A percentile compares a stretch with the other conserved stretches of the same genome.
phyloP scores from a whole-genome alignment of 2,329 filamentous ascomycete species.

The Zymoseptoria ardabiliae region DNA sequence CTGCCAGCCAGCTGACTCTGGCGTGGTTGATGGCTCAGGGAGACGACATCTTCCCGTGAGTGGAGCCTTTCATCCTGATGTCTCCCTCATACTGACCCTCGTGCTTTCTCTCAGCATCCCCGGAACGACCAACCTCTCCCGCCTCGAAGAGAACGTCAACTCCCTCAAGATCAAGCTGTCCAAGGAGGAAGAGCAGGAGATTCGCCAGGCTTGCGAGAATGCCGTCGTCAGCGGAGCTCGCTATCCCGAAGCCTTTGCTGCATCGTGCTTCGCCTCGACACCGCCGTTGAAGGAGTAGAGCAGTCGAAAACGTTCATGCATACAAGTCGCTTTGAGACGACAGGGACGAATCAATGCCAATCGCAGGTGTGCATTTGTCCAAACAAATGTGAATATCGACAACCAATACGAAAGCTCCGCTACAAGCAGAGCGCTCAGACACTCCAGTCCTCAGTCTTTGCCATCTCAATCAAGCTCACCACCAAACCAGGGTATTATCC shows the following conservation, averaged over 20 bases:
- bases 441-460: neutral
- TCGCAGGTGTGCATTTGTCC: too few relatives aligned
- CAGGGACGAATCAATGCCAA: too few relatives aligned
- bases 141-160: slow-evolving; percentile 41
- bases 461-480: neutral
- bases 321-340: too few relatives aligned
- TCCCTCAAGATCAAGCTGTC: slow-evolving; percentile 30
- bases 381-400: too few relatives aligned
- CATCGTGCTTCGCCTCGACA: slow-evolving; percentile 34
- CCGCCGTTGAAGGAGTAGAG: slow-evolving; percentile 20
- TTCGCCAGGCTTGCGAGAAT: slow-evolving; percentile 29
- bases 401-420: too few relatives aligned
- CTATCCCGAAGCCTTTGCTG: slow-evolving; percentile 34
- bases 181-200: slow-evolving; percentile 32
- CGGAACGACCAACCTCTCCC: slow-evolving; percentile 43
- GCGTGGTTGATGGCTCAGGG: slow-evolving; percentile 56
- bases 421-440: neutral
- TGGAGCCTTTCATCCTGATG: slow-evolving; percentile 35
- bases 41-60: slow-evolving; percentile 48
- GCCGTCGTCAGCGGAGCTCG: slow-evolving; percentile 31
- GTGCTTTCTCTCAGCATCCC: slow-evolving; percentile 29
- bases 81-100: neutral
- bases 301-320: neutral
- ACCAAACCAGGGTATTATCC: neutral
- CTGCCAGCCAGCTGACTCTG: slow-evolving; percentile 51